A percentile compares a stretch with the other conserved stretches of the same genome.
phyloP scores from a whole-genome alignment of 176 grass and related monocot species.

The Phoenix dactylifera region DNA sequence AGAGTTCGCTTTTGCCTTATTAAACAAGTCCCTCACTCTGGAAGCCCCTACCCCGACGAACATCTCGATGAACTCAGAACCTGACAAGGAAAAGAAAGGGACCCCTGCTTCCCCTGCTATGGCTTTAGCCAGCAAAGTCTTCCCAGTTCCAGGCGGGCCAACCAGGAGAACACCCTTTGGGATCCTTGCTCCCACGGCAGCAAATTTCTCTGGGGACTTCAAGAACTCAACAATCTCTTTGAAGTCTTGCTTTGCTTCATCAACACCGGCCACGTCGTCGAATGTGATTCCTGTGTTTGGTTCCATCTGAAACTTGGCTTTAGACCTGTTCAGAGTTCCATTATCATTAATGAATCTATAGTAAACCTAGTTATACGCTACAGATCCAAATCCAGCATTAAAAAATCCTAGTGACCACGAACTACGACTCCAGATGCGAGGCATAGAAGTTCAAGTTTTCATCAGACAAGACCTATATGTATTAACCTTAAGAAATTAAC shows the following conservation, averaged over 20 bases:
- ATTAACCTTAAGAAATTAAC: too few species aligned
- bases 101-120: slow-evolving; percentile 63
- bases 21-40: slow-evolving; percentile 64
- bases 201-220: slow-evolving; percentile 49
- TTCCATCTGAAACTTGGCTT: slow-evolving; percentile 87
- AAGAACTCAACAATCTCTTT: slow-evolving; percentile 86
- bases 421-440: too few species aligned
- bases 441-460: too few species aligned
- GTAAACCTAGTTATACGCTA: too few species aligned
- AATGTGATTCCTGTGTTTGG: slow-evolving; percentile 83
- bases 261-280: slow-evolving; percentile 63
- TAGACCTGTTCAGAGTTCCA: slow-evolving; percentile 27
- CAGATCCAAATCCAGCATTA: too few species aligned
- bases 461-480: too few species aligned
- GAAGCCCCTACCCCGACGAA: slow-evolving; percentile 76
- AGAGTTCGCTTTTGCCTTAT: slow-evolving; percentile 50
- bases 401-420: too few species aligned
- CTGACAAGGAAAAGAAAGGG: slow-evolving; percentile 78
- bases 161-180: slow-evolving; percentile 65
- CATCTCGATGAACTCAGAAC: slow-evolving; percentile 88
- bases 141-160: slow-evolving; percentile 57
- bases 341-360: too few species aligned
- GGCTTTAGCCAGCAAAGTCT: slow-evolving; percentile 43
- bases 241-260: slow-evolving; percentile 86
- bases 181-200: slow-evolving; percentile 48